Evolutionary conservation across 2,329 filamentous ascomycete genomes (phyloP), one percentile per base, ranked within the genome.

Genomic region (Venturia carpophila): DNA sequence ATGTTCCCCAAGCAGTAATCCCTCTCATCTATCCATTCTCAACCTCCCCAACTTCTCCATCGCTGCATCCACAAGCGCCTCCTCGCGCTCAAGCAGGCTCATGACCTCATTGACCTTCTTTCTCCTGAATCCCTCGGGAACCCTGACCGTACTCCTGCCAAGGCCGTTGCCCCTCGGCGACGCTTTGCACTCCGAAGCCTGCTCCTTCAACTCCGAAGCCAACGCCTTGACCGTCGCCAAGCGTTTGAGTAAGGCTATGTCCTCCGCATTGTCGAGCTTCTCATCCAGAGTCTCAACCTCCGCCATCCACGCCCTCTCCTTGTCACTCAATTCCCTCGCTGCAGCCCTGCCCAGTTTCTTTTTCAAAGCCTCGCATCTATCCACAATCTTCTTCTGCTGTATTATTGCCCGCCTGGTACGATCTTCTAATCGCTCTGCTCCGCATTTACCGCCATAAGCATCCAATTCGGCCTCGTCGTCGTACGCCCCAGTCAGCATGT

Each of bases 51-150:
- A 75, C 65, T 87, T 80, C 65, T 79, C 79, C 69, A 82, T 85
- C 27, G 89, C 82, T 27, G 84, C 87, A 69, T 90, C 87, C 7
- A 90, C 84, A 70, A 90, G 74, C 5, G 86, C 86, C 60, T 83
- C 83, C 75, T 91, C 87, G 37, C 87, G 78, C 66, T 87, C 85
- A 68, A 91, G 75, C 67, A 89, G 74, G 37, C 76, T 76, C 75
- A 84, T 84, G 27, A 90, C 84, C 72, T 88, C 83, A 65, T 79
- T 79, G 68, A 90, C 75, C 75, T 88, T 89, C 62, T 79, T 82
- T 74, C 80, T 83, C 66, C 86, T 80, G 66, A 89, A 80, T 64
- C 86, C 84, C 24, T 80, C 76, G 15, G 86, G 83, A 64, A 88
- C 84, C 68, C 79, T 78, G 62, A 84, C 69, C 74, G 73, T 56